Conservation (phyloP, 129 eudicot species). For the Ambrosia trifida region DNA sequence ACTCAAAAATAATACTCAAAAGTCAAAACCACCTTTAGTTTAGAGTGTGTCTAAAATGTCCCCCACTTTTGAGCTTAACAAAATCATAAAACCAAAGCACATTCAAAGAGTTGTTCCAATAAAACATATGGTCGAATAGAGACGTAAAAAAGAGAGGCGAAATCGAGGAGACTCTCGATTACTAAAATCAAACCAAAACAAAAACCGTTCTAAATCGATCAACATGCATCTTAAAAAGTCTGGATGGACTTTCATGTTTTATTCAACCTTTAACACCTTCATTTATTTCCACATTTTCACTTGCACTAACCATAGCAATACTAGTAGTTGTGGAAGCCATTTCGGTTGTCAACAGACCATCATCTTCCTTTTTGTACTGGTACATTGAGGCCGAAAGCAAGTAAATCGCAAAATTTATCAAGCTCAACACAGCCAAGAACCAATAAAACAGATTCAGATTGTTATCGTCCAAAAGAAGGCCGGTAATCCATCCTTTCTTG, state of each 20-base stretch:
- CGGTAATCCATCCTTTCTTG: conserved; percentile 63
- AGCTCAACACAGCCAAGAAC: conserved; percentile 68
- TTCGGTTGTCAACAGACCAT: conserved; percentile 15
- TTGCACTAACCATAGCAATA: conserved; percentile 32
- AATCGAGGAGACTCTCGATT: neutral
- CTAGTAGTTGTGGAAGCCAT: conserved; percentile 35
- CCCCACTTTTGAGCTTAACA: too few species aligned
- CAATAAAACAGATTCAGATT: conserved; percentile 62
- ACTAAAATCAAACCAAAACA: neutral
- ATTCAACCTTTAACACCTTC: conserved; percentile 18
- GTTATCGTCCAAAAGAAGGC: conserved; percentile 43
- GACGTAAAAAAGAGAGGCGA: neutral
- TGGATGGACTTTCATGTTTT: conserved; percentile 17
- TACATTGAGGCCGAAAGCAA: conserved; percentile 56
- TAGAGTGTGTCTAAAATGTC: too few species aligned
- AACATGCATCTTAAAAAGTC: neutral
- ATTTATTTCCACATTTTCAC: conserved; percentile 5
- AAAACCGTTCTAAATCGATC: neutral
- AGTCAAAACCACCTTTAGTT: too few species aligned
- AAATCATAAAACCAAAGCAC: too few species aligned
- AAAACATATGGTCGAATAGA: neutral
- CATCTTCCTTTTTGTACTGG: conserved; percentile 57
- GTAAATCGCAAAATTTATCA: conserved; percentile 51
- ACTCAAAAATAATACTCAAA: too few species aligned
- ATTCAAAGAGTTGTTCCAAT: too few species aligned